Base-by-base conservation (phyloP, 2,329 filamentous ascomycete species). In the Trichoderma polysporum region DNA sequence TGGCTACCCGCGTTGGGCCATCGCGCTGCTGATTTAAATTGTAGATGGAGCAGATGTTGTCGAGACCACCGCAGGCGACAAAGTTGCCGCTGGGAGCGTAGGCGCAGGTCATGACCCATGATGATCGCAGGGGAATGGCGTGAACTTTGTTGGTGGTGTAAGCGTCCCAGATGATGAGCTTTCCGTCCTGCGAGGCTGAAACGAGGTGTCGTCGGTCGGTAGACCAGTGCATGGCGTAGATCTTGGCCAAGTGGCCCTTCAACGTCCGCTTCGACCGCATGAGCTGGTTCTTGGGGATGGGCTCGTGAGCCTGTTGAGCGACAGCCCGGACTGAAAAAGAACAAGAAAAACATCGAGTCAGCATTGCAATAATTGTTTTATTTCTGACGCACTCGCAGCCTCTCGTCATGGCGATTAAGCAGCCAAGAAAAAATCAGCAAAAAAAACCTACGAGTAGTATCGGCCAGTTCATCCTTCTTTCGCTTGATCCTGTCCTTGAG, bases 141-240 rank as follows among this genome's bases (percentile, higher is more conserved):
- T 99, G 95, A 69, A 99, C 95, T 81, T 99, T 99, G 86, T 99
- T 98, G 70, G 95, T 98, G 71, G 94, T 98, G 84, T 99, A 99
- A 68, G 95, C 95, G 80, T 99, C 95, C 95, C 95, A 99, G 78
- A 99, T 98, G 81, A 99, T 99, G 73, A 99, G 89, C 85, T 99
- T 99, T 79, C 95, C 95, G 76, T 99, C 95, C 82, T 99, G 95
- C 73, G 95, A 99, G 70, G 95, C 95, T 13, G 95, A 98, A 61
- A 99, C 95, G 69, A 98, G 88, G 81, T 98, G 95, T 80, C 95
- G 90, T 77, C 95, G 90, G 82, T 99, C 95, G 71, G 95, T 99
- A 37, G 95, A 98, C 95, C 95, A 99, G 85, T 99, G 95, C 95
- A 99, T 99, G 75, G 95, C 95, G 81, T 99, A 99, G 76, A 99